A percentile compares a stretch with the other conserved stretches of the same genome.
Evolutionary conservation across 176 grass and related monocot genomes (phyloP).

Genomic region (Guadua angustifolia): DNA sequence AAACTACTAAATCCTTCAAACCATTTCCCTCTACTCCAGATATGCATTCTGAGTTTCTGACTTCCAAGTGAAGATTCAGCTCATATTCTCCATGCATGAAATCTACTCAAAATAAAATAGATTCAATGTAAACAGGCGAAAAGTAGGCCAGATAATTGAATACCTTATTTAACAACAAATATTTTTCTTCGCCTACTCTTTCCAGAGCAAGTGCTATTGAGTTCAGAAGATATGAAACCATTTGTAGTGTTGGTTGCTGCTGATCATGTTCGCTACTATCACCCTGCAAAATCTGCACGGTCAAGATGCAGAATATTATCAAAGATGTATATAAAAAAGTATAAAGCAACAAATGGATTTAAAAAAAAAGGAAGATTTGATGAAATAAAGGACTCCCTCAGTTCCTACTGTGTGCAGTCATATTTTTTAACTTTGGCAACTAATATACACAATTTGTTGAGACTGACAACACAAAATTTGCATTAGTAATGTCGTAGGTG

Average conservation of each 20-base stretch:
- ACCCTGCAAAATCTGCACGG: conserved; percentile 51
- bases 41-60: neutral
- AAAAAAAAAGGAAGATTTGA: neutral
- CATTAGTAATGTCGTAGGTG: neutral
- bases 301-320: conserved; percentile 36
- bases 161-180: conserved; percentile 96
- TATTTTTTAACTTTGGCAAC: neutral
- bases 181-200: conserved; percentile 86
- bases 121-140: conserved; percentile 9
- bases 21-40: conserved; percentile 17
- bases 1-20: neutral
- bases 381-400: neutral
- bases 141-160: neutral
- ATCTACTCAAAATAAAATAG: conserved; percentile 21
- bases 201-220: conserved; percentile 67
- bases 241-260: conserved; percentile 75
- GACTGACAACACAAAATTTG: neutral
- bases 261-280: conserved; percentile 40
- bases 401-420: neutral
- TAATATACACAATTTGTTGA: neutral
- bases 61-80: neutral
- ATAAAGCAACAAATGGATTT: conserved; percentile 20
- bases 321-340: neutral
- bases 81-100: neutral
- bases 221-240: conserved; percentile 75